Evolutionary conservation across 129 eudicot species (phyloP).

Genomic region (Tagetes patula): DNA sequence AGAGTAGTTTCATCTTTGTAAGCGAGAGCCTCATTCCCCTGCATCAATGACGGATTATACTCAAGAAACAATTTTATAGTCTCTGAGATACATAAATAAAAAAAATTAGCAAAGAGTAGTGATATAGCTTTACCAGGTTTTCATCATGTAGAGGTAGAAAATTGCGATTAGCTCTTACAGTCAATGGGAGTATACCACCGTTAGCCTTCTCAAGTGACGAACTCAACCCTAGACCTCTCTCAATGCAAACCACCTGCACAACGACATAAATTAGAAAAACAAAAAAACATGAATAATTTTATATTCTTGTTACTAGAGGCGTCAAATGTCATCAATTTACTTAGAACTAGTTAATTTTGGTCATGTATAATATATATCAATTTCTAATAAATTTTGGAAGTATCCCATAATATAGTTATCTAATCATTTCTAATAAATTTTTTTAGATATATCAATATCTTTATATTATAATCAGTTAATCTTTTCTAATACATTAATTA

Average conservation of each 20-base stretch:
- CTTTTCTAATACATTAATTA: neutral
- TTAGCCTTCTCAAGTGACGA: conserved; percentile 37
- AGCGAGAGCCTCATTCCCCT: conserved; percentile 12
- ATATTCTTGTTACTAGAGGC: neutral
- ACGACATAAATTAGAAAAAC: conserved; percentile 15
- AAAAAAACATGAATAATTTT: neutral
- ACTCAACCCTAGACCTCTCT: conserved; percentile 72
- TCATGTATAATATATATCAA: neutral
- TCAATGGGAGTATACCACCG: conserved; percentile 37
- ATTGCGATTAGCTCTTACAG: conserved; percentile 30
- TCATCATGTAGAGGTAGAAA: conserved; percentile 42
- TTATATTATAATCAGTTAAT: neutral
- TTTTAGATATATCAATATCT: neutral
- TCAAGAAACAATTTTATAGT: neutral
- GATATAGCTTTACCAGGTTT: conserved; percentile 41
- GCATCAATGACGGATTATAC: conserved; percentile 15
- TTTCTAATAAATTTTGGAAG: no score
- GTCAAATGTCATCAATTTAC: conserved; percentile 5
- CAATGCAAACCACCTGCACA: conserved; percentile 70
- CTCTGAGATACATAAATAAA: neutral
- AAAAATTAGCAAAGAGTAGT: neutral
- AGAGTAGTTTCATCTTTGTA: conserved; percentile 33
- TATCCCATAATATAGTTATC: no score
- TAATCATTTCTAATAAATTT: neutral
- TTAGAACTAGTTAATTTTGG: neutral